Percentiles rank a stretch among this genome's conserved stretches.
These are phyloP conservation scores for Collybia mongolica DNA, from an alignment of 768 basidiomycete species.

Conservation along the genomic window DNA sequence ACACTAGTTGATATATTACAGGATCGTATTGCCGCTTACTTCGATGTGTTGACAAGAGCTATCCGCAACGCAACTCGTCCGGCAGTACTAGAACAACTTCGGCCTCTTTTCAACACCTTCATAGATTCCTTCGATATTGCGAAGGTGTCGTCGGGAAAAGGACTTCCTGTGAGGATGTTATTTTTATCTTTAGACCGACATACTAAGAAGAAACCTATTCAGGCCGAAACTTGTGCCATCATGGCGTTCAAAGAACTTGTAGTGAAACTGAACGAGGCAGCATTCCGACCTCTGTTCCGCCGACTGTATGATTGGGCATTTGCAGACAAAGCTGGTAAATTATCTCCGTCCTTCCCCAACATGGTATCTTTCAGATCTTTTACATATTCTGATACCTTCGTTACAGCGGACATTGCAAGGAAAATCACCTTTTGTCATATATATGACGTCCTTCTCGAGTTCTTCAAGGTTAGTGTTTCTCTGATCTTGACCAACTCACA, in stretches of 20 bases:
- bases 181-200: neutral
- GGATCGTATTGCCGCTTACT: slow-evolving; percentile 51
- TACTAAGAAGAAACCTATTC: neutral
- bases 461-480: slow-evolving; percentile 72
- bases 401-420: slow-evolving; percentile 38
- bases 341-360: neutral
- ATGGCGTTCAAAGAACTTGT: slow-evolving; percentile 86
- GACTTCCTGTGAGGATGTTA: slow-evolving; percentile 6
- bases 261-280: slow-evolving; percentile 87
- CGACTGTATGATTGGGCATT: slow-evolving; percentile 96
- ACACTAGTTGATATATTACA: slow-evolving; percentile 12
- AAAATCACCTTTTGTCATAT: slow-evolving; percentile 74
- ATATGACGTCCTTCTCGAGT: slow-evolving; percentile 73
- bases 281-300: slow-evolving; percentile 91
- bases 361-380: neutral
- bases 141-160: slow-evolving; percentile 19
- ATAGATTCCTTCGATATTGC: slow-evolving; percentile 70
- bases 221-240: slow-evolving; percentile 59
- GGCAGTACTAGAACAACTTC: slow-evolving; percentile 64
- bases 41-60: slow-evolving; percentile 64
- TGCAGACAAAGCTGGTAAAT: slow-evolving; percentile 47
- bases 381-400: no score
- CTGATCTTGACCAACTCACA: neutral
- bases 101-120: slow-evolving; percentile 74
- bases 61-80: slow-evolving; percentile 64